Base-by-base conservation (phyloP, 2,329 filamentous ascomycete genomes). In the Colletotrichum abscissum region DNA sequence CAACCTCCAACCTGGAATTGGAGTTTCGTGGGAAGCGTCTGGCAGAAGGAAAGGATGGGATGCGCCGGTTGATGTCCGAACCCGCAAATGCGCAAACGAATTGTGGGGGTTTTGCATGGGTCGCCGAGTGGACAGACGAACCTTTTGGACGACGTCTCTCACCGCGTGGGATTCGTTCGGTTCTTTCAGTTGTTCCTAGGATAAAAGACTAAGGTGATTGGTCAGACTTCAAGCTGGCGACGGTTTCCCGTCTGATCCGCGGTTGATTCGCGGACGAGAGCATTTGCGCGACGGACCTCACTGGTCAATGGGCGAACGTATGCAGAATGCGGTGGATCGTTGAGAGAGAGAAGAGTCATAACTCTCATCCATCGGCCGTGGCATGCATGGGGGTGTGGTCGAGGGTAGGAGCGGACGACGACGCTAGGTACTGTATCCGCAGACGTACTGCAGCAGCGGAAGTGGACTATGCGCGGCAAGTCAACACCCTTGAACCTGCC, bases 281-380 rank as follows among this genome's bases (percentile, higher is more conserved):
- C 54, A 30, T 28, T 69, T 72, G 70, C 70, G 70, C 66, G 24
- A 38, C 38, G 35, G 58, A 69, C 62, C 28, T 63, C 35, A 72
- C 55, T 72, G 70, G 70, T 72, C 70, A 72, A 72, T 72, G 60
- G 70, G 38, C 28, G 22, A 5, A 58, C 5, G 33, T 14, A 68
- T 68, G 69, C 63, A 30, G 28, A 60, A 55, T 71, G 56, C 69
- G 30, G 42, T 63, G 60, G 60, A 33, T 52, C 54, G 54, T 30
- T 33, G 16, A 63, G 35, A 56, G 54, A 71, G 52, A 56, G 54
- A 71, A 71, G 69, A 72, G 69, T 72, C 65, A 71, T 71, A 64
- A 35, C 12, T 56, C 54, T 56, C 54, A 63, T 52, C 59, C 60
- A 52, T 28, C 38, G 19, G 19, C 42, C 42, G 42, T 42, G 28